Evolutionary conservation across 306 rosid genomes (phyloP).

Genomic region (Benincasa hispida): DNA sequence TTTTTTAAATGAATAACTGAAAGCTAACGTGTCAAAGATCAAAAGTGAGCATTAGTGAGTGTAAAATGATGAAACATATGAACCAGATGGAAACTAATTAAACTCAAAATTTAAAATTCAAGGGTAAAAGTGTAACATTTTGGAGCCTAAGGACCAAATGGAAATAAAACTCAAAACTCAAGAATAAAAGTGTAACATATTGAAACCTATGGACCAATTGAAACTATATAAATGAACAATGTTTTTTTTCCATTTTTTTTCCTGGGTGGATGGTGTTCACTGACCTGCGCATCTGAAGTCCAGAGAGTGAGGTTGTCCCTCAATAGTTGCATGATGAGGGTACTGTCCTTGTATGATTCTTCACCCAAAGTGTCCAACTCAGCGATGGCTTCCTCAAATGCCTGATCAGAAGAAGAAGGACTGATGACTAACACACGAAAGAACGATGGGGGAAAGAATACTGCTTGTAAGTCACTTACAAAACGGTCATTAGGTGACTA

Average conservation of each 20-base stretch:
- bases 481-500: background rate
- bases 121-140: too few species aligned
- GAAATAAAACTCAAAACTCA: too few species aligned
- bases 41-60: background rate
- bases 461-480: background rate
- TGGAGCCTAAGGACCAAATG: too few species aligned
- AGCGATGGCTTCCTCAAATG: conserved; percentile 30
- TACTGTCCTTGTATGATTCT: conserved; percentile 34
- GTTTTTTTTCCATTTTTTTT: background rate
- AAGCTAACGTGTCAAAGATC: background rate
- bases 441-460: background rate
- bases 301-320: conserved; percentile 34
- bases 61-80: background rate
- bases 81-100: too few species aligned
- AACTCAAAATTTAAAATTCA: too few species aligned
- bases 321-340: conserved; percentile 32
- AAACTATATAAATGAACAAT: too few species aligned
- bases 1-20: background rate
- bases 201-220: too few species aligned
- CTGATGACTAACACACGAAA: background rate
- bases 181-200: too few species aligned
- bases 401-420: conserved; percentile 1
- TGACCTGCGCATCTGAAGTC: conserved; percentile 55
- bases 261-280: background rate
- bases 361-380: conserved; percentile 30